Percentiles rank a stretch among this genome's conserved stretches.
Conservation (phyloP, 2,329 filamentous ascomycete genomes). For the Sarocladiaceae sp. region DNA sequence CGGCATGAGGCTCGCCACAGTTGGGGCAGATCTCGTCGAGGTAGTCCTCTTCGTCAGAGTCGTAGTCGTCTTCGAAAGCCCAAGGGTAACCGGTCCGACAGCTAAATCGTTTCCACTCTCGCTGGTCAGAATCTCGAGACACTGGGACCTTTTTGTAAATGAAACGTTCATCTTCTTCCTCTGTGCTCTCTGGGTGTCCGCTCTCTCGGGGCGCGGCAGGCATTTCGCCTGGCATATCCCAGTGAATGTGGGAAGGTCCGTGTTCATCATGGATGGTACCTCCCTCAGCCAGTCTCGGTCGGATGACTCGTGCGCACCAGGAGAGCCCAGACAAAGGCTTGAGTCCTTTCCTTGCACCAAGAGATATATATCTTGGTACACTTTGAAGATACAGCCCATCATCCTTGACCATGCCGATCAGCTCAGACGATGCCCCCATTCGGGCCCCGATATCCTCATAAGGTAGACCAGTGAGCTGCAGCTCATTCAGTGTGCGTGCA, state of each 20-base stretch:
- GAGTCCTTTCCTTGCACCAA: slow-evolving; percentile 30
- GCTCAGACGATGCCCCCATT: slow-evolving; percentile 37
- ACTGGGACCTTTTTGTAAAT: slow-evolving; percentile 47
- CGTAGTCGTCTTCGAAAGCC: slow-evolving; percentile 24
- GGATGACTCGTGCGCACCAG: slow-evolving; percentile 37
- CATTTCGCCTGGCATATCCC: neutral
- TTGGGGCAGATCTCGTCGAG: slow-evolving; percentile 26
- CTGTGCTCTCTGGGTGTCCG: neutral
- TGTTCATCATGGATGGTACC: no score
- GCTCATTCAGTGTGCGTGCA: slow-evolving; percentile 45
- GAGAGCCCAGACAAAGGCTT: slow-evolving; percentile 31
- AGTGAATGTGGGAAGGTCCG: no score
- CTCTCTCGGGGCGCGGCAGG: neutral
- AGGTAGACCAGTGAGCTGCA: slow-evolving; percentile 46
- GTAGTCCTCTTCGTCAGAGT: slow-evolving; percentile 26
- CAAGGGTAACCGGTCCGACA: slow-evolving; percentile 31
- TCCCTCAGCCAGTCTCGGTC: no score
- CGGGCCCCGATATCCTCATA: slow-evolving; percentile 41
- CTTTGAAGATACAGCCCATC: slow-evolving; percentile 46
- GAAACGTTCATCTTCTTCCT: slow-evolving; percentile 29
- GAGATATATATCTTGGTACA: slow-evolving; percentile 35
- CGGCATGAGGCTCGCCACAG: slow-evolving; percentile 31
- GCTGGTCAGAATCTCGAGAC: slow-evolving; percentile 30
- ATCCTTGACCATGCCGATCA: slow-evolving; percentile 46
- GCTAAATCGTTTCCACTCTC: slow-evolving; percentile 44